phyloP scores from a whole-genome alignment of 495 filamentous ascomycete species.

The Xylaria sp. region DNA sequence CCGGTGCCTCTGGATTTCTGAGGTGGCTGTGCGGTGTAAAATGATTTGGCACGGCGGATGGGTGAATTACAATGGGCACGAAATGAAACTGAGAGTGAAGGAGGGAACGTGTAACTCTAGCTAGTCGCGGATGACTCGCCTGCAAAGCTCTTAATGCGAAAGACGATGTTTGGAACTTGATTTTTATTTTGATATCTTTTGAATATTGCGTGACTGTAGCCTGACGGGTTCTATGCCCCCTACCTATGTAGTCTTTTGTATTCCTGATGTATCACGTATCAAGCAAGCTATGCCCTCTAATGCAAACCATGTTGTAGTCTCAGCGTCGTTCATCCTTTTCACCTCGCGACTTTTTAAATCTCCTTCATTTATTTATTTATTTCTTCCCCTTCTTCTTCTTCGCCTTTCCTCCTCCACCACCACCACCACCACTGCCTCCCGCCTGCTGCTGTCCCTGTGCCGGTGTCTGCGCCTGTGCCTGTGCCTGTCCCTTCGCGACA shows the following conservation, averaged over 20 bases:
- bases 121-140: background rate
- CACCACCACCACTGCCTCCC: conserved; percentile 32
- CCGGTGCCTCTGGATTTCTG: background rate
- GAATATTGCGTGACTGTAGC: background rate
- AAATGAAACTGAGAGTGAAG: background rate
- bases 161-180: conserved; percentile 17
- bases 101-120: conserved; percentile 15
- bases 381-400: conserved; percentile 67
- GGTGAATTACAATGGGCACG: conserved; percentile 3
- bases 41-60: background rate
- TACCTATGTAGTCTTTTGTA: no score
- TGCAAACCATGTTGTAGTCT: no score
- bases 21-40: background rate
- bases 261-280: no score
- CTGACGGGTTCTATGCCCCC: background rate
- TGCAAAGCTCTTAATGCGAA: conserved; percentile 21
- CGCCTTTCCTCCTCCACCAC: conserved; percentile 46
- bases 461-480: conserved; percentile 32
- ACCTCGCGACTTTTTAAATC: background rate
- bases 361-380: conserved; percentile 35
- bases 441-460: conserved; percentile 18
- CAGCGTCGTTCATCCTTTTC: background rate
- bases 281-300: no score
- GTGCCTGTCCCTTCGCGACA: conserved; percentile 37
- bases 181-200: background rate